Base-by-base conservation (phyloP, 139 green algal species). In the Axilococcus clingmanii region DNA sequence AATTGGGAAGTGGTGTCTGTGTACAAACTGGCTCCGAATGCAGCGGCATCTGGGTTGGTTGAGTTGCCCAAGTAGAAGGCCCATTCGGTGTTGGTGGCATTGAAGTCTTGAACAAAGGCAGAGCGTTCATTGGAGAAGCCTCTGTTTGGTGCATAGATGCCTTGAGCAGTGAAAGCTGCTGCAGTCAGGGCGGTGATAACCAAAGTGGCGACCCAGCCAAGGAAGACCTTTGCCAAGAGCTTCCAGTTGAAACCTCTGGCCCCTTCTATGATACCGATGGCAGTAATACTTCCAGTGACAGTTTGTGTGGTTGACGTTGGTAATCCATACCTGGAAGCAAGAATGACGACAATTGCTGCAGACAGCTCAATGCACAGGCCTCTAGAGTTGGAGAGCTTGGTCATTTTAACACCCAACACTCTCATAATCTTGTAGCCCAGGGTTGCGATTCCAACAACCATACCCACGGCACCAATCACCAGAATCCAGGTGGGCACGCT, bases 401-500 rank as follows among this genome's bases (percentile, higher is more conserved):
- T 71, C 25, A 61, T 55, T 44, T 83, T 79, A n/a, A 69, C 55
- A 3, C 73, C 80, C 40, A 89, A 40, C 3, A 63, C 65, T 5
- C 67, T 51, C 43, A 84, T 74, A 33, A 86, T 82, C 42, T 83
- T 82, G 68, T 85, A 82, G 22, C 79, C 76, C 46, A 86, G 91
- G 0, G 67, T 79, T 16, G 72, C 69, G 23, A 94, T 62, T 2
- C 85, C 87, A 3, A 84, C 7, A 28, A 91, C 76, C 28, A 94
- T 84, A 27, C 85, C 85, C 0, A 53, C 40, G 3, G 72, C 88
- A 31, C 80, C 76, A 8, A 89, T 52, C 0, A 59, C 61, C 40
- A 93, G 65, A n/a, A 93, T 85, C 80, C 84, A 95, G 25, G 66
- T 25, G 0, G 69, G 76, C 0, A 80, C 60, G 4, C 51, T 32